These are phyloP conservation scores for Camellia granthamiana DNA, from an alignment of 148 eudicot species.

Conservation along the genomic window DNA sequence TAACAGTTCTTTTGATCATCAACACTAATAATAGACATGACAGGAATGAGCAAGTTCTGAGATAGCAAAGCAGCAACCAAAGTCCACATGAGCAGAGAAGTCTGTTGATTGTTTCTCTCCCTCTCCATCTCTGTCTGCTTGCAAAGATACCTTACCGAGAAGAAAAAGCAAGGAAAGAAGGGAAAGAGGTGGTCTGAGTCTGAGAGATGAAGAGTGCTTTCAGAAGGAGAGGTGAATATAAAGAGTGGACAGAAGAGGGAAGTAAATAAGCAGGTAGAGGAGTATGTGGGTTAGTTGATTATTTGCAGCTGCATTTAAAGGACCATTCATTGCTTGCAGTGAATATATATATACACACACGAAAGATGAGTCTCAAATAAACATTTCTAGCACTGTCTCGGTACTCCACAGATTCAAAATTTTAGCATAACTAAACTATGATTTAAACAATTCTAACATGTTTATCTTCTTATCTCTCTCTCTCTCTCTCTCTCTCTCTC, in stretches of 20 bases:
- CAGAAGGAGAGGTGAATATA: conserved; percentile 31
- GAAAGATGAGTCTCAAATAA: too few species aligned
- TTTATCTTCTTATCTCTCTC: too few species aligned
- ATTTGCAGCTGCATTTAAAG: conserved; percentile 52
- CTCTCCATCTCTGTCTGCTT: conserved; percentile 19
- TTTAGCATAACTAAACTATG: too few species aligned
- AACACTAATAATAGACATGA: conserved; percentile 22
- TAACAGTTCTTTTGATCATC: conserved; percentile 36
- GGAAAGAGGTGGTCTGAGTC: background rate
- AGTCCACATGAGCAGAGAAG: conserved; percentile 31
- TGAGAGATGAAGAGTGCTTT: conserved; percentile 3
- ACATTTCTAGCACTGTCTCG: too few species aligned
- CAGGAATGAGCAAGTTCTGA: conserved; percentile 39
- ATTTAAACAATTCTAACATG: too few species aligned
- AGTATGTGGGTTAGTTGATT: conserved; percentile 58
- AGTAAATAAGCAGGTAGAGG: conserved; percentile 55
- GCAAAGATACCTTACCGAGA: background rate
- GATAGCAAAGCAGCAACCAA: conserved; percentile 32
- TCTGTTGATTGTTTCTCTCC: conserved; percentile 26
- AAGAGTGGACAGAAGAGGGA: conserved; percentile 18
- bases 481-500: too few species aligned
- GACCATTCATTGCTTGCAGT: conserved; percentile 12
- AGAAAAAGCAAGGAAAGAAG: background rate
- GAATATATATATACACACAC: too few species aligned
- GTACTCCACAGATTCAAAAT: too few species aligned